Conservation (phyloP, 139 green algal genomes). For the Nannochloris sp. region DNA sequence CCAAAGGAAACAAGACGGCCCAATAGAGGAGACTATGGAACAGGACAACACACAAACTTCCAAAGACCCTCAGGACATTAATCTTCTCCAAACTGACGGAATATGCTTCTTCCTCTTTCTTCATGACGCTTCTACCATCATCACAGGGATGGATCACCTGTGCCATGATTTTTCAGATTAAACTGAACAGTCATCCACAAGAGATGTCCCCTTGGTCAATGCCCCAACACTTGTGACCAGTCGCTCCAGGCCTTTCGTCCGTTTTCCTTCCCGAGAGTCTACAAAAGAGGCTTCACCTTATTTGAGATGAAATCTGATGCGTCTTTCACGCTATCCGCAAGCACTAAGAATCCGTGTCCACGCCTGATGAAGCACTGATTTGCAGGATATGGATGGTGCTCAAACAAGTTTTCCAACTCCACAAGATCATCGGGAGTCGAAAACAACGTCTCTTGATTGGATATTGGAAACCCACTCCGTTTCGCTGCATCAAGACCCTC, state of each 20-base stretch:
- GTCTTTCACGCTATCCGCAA: slow-evolving; percentile 5
- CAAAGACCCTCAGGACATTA: not conserved
- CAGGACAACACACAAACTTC: not conserved
- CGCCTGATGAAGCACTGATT: slow-evolving; percentile 16
- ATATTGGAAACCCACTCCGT: slow-evolving; percentile 14
- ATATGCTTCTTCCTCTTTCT: too few relatives aligned
- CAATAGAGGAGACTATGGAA: slow-evolving; percentile 5
- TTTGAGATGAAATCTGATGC: not conserved
- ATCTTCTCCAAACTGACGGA: not conserved
- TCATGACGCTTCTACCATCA: too few relatives aligned
- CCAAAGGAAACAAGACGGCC: not conserved
- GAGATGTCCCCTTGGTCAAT: too few relatives aligned
- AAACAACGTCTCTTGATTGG: slow-evolving; percentile 15
- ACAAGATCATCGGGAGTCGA: slow-evolving; percentile 13
- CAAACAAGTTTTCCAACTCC: slow-evolving; percentile 15
- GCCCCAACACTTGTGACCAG: too few relatives aligned
- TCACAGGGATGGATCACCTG: too few relatives aligned
- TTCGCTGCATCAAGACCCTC: slow-evolving; percentile 10
- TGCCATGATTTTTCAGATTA: too few relatives aligned
- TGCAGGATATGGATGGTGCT: not conserved
- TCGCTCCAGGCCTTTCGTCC: too few relatives aligned
- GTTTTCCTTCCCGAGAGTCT: not conserved
- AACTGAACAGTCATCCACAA: too few relatives aligned
- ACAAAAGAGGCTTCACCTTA: not conserved
- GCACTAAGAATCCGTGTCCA: slow-evolving; percentile 20